Evolutionary conservation across 495 filamentous ascomycete genomes (phyloP), one percentile per base, ranked within the genome.

Genomic region (Aspergillus ostianus): DNA sequence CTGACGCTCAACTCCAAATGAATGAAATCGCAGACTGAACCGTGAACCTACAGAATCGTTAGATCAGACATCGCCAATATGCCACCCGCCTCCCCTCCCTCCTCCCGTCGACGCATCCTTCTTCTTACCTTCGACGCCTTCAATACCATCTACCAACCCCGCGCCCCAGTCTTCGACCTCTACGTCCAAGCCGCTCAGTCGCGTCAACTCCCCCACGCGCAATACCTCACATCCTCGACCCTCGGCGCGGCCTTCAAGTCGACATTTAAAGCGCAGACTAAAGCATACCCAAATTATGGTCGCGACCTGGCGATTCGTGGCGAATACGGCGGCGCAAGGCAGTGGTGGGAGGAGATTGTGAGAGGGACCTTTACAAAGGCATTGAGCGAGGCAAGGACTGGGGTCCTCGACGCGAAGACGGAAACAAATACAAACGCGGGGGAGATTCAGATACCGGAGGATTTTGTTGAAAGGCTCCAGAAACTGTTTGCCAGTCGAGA

Each of bases 81-180:
- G 29, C 29, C 29, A 1, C 29, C 10, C 29, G 1, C 29, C 6
- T 32, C 36, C 13, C 36, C 36, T 15, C 13, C 36, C 36, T 15
- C 54, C 21, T 32, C 47, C 9, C 53, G 44, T 23, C 49, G 36
- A n/a, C 66, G 70, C 10, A 83, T 79, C 29, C 81, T 87, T 12
- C 77, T 89, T 27, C 71, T 90, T 50, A 88, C 83, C 62, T 84
- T 93, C 59, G 90, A 93, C 70, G 90, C 88, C 50, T 93, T 93
- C 58, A 86, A 82, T 3, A 93, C 90, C 0, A 76, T 93, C 36
- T 91, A 90, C 72, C 72, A 76, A 26, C 90, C 90, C 5, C 82
- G 77, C 57, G 62, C 62, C 12, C 73, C 87, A 0, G 77, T 93
- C 52, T 75, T 79, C 5, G 70, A 80, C 32, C 86, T 89, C 64